Evolutionary conservation across 78 protist species (phyloP).

Genomic region (Dictyostelium brefeldianum): DNA sequence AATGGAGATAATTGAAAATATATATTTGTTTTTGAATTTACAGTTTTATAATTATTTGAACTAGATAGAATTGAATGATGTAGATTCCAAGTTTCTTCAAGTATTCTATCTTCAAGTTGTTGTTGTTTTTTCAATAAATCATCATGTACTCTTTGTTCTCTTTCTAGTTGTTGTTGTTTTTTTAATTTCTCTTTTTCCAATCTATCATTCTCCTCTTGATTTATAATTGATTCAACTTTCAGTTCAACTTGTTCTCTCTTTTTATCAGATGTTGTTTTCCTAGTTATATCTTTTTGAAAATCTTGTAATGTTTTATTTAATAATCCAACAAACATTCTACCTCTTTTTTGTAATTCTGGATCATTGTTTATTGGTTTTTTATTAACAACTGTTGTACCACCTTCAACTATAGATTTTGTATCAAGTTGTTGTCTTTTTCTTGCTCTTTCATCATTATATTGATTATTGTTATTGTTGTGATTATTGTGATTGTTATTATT

Average conservation of each 20-base stretch:
- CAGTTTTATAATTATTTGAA: constrained; percentile 27
- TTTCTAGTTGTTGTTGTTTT: constrained; percentile 34
- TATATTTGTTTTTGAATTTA: constrained; percentile 5
- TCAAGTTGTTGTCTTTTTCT: neutral
- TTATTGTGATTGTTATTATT: neutral
- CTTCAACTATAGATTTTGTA: neutral
- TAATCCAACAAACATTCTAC: constrained; percentile 55
- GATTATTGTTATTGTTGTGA: neutral
- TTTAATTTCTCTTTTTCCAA: constrained; percentile 29
- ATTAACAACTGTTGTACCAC: neutral
- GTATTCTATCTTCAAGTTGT: neutral
- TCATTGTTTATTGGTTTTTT: neutral
- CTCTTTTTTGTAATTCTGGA: constrained; percentile 22
- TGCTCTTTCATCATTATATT: neutral
- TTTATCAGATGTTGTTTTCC: constrained; percentile 32
- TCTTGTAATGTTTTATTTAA: constrained; percentile 58
- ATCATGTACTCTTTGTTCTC: constrained; percentile 11
- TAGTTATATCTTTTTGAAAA: constrained; percentile 39
- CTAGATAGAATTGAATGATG: constrained; percentile 6
- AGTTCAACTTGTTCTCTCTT: constrained; percentile 46
- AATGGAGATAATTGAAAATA: constrained; percentile 27
- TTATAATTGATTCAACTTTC: constrained; percentile 28
- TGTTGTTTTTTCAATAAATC: constrained; percentile 59
- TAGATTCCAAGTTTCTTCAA: constrained; percentile 37
- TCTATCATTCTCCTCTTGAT: constrained; percentile 14